Evolutionary conservation across 2,329 filamentous ascomycete genomes (phyloP).

Genomic region (Fusarium chuoi): DNA sequence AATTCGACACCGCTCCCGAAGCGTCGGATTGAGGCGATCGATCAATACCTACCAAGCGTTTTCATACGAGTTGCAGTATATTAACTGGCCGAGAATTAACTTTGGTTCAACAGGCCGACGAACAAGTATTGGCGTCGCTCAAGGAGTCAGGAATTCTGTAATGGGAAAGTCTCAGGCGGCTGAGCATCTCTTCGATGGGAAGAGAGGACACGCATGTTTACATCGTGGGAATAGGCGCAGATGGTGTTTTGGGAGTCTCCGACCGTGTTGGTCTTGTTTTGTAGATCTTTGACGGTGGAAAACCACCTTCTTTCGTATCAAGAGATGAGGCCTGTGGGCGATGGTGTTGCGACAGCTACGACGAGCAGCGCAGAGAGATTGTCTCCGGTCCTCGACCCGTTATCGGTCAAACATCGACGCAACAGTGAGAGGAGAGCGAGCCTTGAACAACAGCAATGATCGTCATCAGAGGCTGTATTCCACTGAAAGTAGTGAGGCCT

Average conservation of each 20-base stretch:
- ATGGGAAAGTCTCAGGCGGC: slow-evolving; percentile 45
- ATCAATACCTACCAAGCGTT: slow-evolving; percentile 5
- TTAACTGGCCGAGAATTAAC: slow-evolving; percentile 44
- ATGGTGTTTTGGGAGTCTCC: slow-evolving; percentile 49
- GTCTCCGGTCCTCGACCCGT: not conserved
- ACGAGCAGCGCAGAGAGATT: slow-evolving; percentile 10
- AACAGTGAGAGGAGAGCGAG: not conserved
- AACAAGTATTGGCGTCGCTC: slow-evolving; percentile 43
- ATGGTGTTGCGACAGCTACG: slow-evolving; percentile 19
- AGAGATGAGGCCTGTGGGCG: slow-evolving; percentile 48
- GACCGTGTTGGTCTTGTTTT: slow-evolving; percentile 46
- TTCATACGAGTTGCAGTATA: slow-evolving; percentile 14
- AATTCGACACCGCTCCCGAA: slow-evolving; percentile 28
- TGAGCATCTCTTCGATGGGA: slow-evolving; percentile 50
- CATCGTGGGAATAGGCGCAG: slow-evolving; percentile 43
- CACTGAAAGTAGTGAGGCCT: slow-evolving; percentile 25
- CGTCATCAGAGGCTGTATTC: slow-evolving; percentile 7
- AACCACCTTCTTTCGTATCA: slow-evolving; percentile 56
- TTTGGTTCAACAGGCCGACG: slow-evolving; percentile 44
- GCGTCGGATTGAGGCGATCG: slow-evolving; percentile 33
- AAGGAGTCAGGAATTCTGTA: slow-evolving; percentile 46
- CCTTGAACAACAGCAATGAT: not conserved
- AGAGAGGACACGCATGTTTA: slow-evolving; percentile 47
- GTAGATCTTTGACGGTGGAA: slow-evolving; percentile 59
- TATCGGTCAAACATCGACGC: not conserved